A percentile compares a stretch with the other conserved stretches of the same genome.
phyloP scores from a whole-genome alignment of 2,329 filamentous ascomycete species.

The Teratosphaeria epicoccoides region DNA sequence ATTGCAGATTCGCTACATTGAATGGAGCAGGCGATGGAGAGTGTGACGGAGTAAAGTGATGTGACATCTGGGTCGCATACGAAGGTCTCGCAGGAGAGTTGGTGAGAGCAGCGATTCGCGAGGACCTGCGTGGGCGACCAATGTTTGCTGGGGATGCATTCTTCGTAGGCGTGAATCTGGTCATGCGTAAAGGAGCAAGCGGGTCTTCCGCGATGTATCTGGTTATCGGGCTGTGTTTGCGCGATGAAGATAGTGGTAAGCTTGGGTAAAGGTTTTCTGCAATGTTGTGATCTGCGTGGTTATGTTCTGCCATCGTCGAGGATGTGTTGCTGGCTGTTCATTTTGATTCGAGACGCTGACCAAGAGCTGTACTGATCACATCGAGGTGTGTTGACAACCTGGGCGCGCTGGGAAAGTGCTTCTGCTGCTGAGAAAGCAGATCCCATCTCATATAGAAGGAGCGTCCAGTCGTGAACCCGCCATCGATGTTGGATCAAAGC shows the following conservation, averaged over 20 bases:
- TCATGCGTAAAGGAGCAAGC: background rate
- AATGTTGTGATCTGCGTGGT: background rate
- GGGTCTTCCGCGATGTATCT: background rate
- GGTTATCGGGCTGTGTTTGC: background rate
- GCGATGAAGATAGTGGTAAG: background rate
- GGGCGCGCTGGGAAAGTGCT: background rate
- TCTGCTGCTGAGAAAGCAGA: background rate
- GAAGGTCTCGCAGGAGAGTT: conserved; percentile 8
- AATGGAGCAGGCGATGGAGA: background rate
- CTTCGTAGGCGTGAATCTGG: background rate
- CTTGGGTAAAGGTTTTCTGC: background rate
- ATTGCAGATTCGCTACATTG: background rate
- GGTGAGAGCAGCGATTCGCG: conserved; percentile 1
- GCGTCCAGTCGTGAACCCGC: background rate
- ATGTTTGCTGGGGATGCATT: conserved; percentile 4
- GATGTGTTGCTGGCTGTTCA: background rate
- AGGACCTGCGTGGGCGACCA: conserved; percentile 2
- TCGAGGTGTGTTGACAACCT: background rate
- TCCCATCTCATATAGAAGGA: background rate
- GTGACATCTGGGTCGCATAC: conserved; percentile 4
- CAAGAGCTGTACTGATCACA: background rate
- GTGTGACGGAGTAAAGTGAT: conserved; percentile 5
- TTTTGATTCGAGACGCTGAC: background rate
- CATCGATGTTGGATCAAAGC: background rate
- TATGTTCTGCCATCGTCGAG: background rate